Percentiles rank a stretch among this genome's conserved stretches.
phyloP scores from a whole-genome alignment of 306 rosid species.

The Cucumis sativus region Cucumber_9930_V3 NC_026657.2:22566001-22566500 shows the following conservation, averaged over 20 bases:
- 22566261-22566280: not conserved
- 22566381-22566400: not conserved
- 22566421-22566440: not conserved
- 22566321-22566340: not conserved
- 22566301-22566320: not conserved
- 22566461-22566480: not conserved
- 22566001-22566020: not conserved
- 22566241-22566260: not conserved
- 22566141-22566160: not conserved
- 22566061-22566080: not conserved
- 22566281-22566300: not conserved
- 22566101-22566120: not conserved
- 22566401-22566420: too few relatives aligned
- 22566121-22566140: not conserved
- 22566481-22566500: not conserved
- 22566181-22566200: not conserved
- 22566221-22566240: conserved; percentile 6
- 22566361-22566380: too few relatives aligned
- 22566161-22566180: not conserved
- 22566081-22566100: not conserved
- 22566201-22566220: not conserved
- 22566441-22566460: not conserved
- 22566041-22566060: too few relatives aligned
- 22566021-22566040: not conserved
- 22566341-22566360: too few relatives aligned